Base-by-base conservation (phyloP, 768 basidiomycete genomes). In the Tricholoma sp. region DNA sequence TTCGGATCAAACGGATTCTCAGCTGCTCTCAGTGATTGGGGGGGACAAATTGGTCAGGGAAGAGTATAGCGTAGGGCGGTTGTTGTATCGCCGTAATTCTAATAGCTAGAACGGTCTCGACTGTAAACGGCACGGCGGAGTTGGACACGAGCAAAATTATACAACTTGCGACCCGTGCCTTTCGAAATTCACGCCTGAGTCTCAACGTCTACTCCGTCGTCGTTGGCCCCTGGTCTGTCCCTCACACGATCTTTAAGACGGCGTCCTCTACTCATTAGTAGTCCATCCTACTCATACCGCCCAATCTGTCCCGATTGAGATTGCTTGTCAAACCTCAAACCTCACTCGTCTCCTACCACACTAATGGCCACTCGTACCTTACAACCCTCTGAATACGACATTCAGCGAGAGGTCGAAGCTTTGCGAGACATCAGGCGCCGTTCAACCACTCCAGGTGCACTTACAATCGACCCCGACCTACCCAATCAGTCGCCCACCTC, bases 401-500 rank as follows among this genome's bases (percentile, higher is more conserved):
- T 93, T 61, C 85, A 86, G 68, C 85, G 90, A 62, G 91, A 94
- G 76, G 88, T 91, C 41, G 89, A 94, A 69, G 86, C 88, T 43
- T 78, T 94, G 39, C 83, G 88, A 62, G 91, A 92, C 73, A 84
- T 97, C 63, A 81, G 82, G 57, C 81, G 94, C 54, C 86, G 93
- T 63, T 97, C 94, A 2, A 84, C 85, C 14, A 82, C 86, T 0
- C 93, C 91, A 59, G 91, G 91, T 37, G 86, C 88, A 21, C 83
- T 94, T 66, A 79, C 89, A 57, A 80, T 95, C 55, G 94, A 97
- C 72, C 94, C 94, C 63, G 94, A 97, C 82, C 83, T 96, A 50
- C 94, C 94, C 41, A 85, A 83, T 64, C 79, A 84, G 61, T 77
- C 85, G 1, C 78, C 88, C 0, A 79, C 85, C 18, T 68, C 80